Percentiles rank a stretch among this genome's conserved stretches.
Evolutionary conservation across 345 rosid genomes (phyloP).

Genomic region (Pseudoturritis turrita): DNA sequence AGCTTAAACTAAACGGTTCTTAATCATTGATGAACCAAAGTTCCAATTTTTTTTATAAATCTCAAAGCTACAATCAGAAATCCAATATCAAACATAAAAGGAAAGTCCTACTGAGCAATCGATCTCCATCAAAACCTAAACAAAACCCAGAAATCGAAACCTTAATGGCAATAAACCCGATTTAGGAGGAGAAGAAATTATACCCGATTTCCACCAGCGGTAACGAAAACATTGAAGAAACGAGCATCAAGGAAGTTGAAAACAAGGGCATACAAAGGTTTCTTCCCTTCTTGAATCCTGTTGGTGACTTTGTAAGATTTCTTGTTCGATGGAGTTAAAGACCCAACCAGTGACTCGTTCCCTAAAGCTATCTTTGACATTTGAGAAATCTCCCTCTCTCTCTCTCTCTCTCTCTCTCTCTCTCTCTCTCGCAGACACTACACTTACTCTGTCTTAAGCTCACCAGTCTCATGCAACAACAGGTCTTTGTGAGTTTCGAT

Average conservation of each 20-base stretch:
- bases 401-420: background rate
- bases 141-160: slow-evolving; percentile 6
- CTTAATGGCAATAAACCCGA: background rate
- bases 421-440: background rate
- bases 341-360: slow-evolving; percentile 82
- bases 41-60: background rate
- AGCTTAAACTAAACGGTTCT: background rate
- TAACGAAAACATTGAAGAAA: slow-evolving; percentile 86
- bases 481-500: background rate
- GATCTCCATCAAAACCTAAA: background rate
- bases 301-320: slow-evolving; percentile 77
- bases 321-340: slow-evolving; percentile 65
- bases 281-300: slow-evolving; percentile 88
- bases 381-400: background rate
- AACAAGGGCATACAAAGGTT: slow-evolving; percentile 87
- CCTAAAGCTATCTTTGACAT: slow-evolving; percentile 80
- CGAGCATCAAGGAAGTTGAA: slow-evolving; percentile 93
- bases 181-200: background rate
- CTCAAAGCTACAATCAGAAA: background rate
- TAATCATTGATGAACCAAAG: background rate
- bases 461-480: slow-evolving; percentile 21
- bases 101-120: background rate
- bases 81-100: slow-evolving; percentile 21
- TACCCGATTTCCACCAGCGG: slow-evolving; percentile 95
- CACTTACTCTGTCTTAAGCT: slow-evolving; percentile 2